phyloP scores from a whole-genome alignment of 768 basidiomycete species.

The Trametes cubensis region DNA sequence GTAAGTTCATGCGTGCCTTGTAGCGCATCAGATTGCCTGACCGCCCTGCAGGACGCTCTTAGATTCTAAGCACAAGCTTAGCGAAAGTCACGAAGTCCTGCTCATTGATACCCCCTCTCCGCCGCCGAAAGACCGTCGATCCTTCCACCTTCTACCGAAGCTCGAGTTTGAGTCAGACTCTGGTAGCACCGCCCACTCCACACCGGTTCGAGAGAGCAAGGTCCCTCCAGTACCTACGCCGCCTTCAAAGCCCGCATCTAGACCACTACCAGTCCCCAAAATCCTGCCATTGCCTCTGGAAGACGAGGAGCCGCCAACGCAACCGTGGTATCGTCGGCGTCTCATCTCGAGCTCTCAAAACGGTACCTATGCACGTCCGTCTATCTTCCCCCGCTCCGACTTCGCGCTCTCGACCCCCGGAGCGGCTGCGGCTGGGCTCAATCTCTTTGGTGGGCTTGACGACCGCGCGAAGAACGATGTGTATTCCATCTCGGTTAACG shows the following conservation, averaged over 20 bases:
- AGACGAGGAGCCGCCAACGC: background rate
- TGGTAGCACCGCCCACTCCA: background rate
- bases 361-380: background rate
- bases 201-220: too few relatives aligned
- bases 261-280: background rate
- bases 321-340: conserved; percentile 18
- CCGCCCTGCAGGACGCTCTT: conserved; percentile 13
- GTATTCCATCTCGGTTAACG: conserved; percentile 75
- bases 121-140: conserved; percentile 16
- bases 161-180: background rate
- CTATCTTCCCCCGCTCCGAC: conserved; percentile 20
- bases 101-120: conserved; percentile 18
- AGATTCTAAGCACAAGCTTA: conserved; percentile 2
- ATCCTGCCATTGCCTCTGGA: background rate
- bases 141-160: background rate
- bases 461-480: conserved; percentile 87
- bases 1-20: background rate
- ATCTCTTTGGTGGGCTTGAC: conserved; percentile 92
- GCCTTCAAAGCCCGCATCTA: background rate
- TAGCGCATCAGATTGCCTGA: background rate
- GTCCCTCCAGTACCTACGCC: background rate
- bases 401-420: conserved; percentile 17
- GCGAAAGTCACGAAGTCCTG: background rate
- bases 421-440: conserved; percentile 45
- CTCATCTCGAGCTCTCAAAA: conserved; percentile 1